These are phyloP conservation scores for Cochlearia excelsa DNA, from an alignment of 345 rosid species.

Conservation along the genomic window DNA sequence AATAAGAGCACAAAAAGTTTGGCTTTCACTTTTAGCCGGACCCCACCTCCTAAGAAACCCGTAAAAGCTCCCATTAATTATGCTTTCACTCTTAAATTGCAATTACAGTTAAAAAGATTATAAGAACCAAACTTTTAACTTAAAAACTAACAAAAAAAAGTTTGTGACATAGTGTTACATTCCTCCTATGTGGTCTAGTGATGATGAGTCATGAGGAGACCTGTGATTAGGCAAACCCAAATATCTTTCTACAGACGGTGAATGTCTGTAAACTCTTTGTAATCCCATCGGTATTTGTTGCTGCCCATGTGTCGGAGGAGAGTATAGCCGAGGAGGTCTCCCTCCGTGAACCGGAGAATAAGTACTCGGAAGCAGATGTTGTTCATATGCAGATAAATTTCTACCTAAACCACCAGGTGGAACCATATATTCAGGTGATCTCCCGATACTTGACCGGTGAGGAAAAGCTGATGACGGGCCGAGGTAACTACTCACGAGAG, in stretches of 20 bases:
- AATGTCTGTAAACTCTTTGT: slow-evolving; percentile 33
- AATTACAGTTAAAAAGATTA: no score
- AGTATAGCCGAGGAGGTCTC: slow-evolving; percentile 22
- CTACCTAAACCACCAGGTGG: slow-evolving; percentile 26
- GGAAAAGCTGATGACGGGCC: slow-evolving; percentile 38
- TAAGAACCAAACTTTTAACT: no score
- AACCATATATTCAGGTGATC: slow-evolving; percentile 42
- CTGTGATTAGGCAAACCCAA: slow-evolving; percentile 38
- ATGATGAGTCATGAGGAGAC: slow-evolving; percentile 20
- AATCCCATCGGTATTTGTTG: slow-evolving; percentile 35
- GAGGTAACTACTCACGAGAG: slow-evolving; percentile 44
- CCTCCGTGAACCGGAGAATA: slow-evolving; percentile 30
- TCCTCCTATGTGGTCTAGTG: slow-evolving; percentile 22
- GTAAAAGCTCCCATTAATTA: no score
- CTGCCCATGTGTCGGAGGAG: slow-evolving; percentile 25
- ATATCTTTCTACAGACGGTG: slow-evolving; percentile 47
- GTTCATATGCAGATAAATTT: slow-evolving; percentile 21
- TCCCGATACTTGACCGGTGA: slow-evolving; percentile 36
- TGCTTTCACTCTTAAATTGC: no score
- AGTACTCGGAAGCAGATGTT: slow-evolving; percentile 30
- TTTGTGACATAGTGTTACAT: slow-evolving; percentile 11
- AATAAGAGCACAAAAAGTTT: no score
- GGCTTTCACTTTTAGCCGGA: no score
- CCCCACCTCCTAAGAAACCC: no score
- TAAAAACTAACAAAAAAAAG: background rate